Base-by-base conservation (phyloP, 2,329 filamentous ascomycete genomes). In the Zymoseptoria crescenta region DNA sequence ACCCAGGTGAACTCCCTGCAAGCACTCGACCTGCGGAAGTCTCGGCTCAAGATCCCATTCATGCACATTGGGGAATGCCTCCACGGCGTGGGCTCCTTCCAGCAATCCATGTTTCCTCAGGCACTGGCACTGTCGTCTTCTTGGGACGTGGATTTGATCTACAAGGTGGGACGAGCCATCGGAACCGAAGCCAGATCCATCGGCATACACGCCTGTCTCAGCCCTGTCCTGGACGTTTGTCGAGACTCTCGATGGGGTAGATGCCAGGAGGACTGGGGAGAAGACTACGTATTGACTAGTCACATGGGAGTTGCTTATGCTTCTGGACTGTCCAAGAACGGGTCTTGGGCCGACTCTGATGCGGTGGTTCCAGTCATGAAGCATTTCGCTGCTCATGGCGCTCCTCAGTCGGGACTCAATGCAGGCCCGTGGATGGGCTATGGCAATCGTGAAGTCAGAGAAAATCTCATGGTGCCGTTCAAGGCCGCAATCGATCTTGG, bases 191-290 rank as follows among this genome's bases (percentile, higher is more conserved):
- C 62, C 7, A 54, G 62, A n/a, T 52, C 59, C 21, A 63, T 63
- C 21, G 62, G 62, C 6, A 52, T 63, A 1, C 62, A 63, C 56
- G 59, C 62, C 20, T 63, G 62, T 49, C 55, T 63, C 30, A 52
- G 56, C 16, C 62, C 62, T 16, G 59, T 63, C 6, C 53, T 63
- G 9, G 62, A 63, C 49, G 54, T 63, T 10, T 63, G 62, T 53
- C 57, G 49, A 27, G 62, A 63, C 21, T 58, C 54, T n/a, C 27
- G 62, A 50, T 63, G 62, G 62, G 62, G 62, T 8, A 35, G 62
- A 51, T 63, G 62, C 54, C 62, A 63, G 54, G 62, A 63, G 55
- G 62, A 60, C 45, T 63, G 62, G 62, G 62, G 62, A 20, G 62
- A 63, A 30, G 61, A 63, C 30, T 53, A 63, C 30, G 59, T 63